Base-by-base conservation (phyloP, 805 yeast species). In the Candida caryicola region DNA sequence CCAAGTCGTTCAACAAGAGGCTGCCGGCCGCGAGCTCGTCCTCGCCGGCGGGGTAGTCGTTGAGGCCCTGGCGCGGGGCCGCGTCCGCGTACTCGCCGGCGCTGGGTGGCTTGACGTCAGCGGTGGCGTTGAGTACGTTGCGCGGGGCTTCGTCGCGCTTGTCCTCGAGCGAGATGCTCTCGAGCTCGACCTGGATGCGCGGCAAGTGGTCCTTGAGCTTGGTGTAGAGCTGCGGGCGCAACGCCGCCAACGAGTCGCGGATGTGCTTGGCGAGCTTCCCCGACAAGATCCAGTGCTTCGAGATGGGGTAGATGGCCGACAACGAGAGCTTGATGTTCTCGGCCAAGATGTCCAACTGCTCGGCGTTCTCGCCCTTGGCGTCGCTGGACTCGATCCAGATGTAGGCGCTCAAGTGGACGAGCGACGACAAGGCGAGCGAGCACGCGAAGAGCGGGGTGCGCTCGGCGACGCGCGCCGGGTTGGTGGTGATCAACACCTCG, bases 361-460 rank as follows among this genome's bases (percentile, higher is more conserved):
- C 18, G 6, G n/a, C 29, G 15, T 28, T 35, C 6, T 27, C 21
- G 5, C 33, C 33, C 17, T 29, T 33, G 8, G 8, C 29, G 5
- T 29, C 38, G 13, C 9, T 23, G 12, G 17, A 29, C 17, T 33
- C 35, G 5, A 40, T 37, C 81, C 81, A 75, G 2, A 76, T 59
- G 45, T 71, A 75, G 0, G 79, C 76, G 39, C 77, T 74, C 9
- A 74, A 48, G 52, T 75, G 79, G 12, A 75, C 77, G 28, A 75
- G 51, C 5, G 74, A 66, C 0, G 78, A 71, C 51, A 75, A 73
- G 4, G 81, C 81, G 33, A 75, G 54, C 0, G 78, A 71, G 46
- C 81, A 75, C 0, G 79, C 79, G 50, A 64, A 64, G 37, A 75
- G 57, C 3, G 80, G 80, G 0, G 79, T 74, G 48, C 81, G 57